Evolutionary conservation across 345 rosid species (phyloP), one percentile per base, ranked within the genome.

Genomic region (Bruguiera sexangula): DNA sequence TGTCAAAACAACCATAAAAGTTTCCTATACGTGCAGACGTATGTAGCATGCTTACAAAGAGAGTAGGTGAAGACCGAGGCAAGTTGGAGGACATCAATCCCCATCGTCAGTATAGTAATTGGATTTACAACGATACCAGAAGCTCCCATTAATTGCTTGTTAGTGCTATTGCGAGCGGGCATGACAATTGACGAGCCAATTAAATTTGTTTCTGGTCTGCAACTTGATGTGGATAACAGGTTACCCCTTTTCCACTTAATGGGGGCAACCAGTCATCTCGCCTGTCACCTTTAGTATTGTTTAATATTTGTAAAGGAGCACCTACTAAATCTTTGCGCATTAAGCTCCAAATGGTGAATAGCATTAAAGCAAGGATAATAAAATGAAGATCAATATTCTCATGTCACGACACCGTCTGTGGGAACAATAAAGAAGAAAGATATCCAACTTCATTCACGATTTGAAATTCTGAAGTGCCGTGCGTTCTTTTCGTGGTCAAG

Each of bases 1-100:
- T 29, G 30, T n/a, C 29, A 60, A 30, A 69, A 69, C 65, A 69
- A 69, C 20, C 72, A 69, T 52, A 69, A 19, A 19, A 43, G 63
- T 46, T 51, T 43, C 53, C 37, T 1, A 34, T 0, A 8, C 29
- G 56, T 18, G 32, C 39, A 30, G 37, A 51, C 57, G 30, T 5
- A 19, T 1, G 3, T 43, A 34, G 50, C 56, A 29, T 6, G 31
- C 22, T 7, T 24, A 10, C 32, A 29, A 1, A 30, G 52, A 24
- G 68, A 65, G 24, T 29, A 9, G 58, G 68, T 65, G 58, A 29
- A 51, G 51, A n/a, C 30, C 29, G 21, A 27, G 20, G 5, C 11
- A 8, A 29, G 26, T 29, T 19, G 27, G 68, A 43, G 18, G 50
- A 5, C 50, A 43, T 3, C 50, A 13, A 3, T 2, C 2, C 19